Base-by-base conservation (phyloP, 2,329 filamentous ascomycete species). In the Sporothrix phasma region DNA sequence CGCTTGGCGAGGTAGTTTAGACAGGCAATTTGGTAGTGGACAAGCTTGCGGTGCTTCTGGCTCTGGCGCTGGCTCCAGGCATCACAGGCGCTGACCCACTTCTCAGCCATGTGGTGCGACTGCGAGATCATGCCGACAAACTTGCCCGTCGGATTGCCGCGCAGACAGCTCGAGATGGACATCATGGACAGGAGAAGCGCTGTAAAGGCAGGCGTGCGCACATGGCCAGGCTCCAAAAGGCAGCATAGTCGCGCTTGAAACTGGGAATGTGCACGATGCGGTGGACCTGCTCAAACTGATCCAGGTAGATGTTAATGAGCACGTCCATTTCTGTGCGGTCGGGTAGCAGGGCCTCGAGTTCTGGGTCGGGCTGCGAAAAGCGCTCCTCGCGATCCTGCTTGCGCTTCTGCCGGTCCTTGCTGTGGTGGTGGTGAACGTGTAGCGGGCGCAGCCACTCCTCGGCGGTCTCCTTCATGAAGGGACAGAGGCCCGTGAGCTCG, bases 391-490 rank as follows among this genome's bases (percentile, higher is more conserved):
- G 78, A 43, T 83, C 80, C 68, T 80, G 76, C 66, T 79, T 78
- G 56, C 81, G 77, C 68, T 80, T 79, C 69, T 77, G 77, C 59
- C 82, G 79, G 68, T 85, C 82, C 73, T 85, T 85, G 67, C 76
- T 71, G 73, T 85, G 84, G 67, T 77, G 72, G 41, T 70, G 76
- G 67, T 82, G 80, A 29, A 84, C 77, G 43, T 83, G 81, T 51
- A 85, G 78, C 7, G 83, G 83, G 61, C 80, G 78, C 63, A 86
- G 76, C 81, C 83, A 85, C 70, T 85, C 81, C 62, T 84, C 81
- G 10, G 83, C 82, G 0, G 82, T 85, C 73, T 85, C 82, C 67
- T 80, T 81, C 83, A 86, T 85, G 65, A 85, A 85, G 15, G 81
- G 80, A 53, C 78, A 81, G 53, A 86, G 76, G 2, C 83, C 83